Evolutionary conservation across 163 green algal genomes (phyloP).

Genomic region (Smithsoniella earleae): DNA sequence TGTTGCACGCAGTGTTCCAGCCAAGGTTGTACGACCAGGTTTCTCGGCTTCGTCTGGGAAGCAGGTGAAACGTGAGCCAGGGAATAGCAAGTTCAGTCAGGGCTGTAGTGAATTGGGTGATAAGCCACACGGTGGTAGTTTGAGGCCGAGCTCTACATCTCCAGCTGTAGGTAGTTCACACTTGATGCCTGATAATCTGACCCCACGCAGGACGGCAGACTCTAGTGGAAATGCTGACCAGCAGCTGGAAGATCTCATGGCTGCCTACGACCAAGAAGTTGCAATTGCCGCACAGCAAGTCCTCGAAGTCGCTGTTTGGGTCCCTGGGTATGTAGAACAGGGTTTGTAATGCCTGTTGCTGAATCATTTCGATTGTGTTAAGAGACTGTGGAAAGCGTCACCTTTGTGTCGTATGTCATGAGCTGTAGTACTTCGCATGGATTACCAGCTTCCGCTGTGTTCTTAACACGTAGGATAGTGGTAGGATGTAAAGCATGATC

Average conservation of each 20-base stretch:
- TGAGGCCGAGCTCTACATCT: too few relatives aligned
- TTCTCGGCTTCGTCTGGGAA: not conserved
- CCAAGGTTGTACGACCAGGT: not conserved
- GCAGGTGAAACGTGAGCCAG: not conserved
- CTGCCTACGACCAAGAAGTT: not conserved
- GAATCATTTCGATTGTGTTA: not conserved
- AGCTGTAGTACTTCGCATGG: too few relatives aligned
- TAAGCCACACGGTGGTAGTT: not conserved
- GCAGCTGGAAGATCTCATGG: constrained; percentile 9
- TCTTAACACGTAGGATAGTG: too few relatives aligned
- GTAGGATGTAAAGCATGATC: not conserved
- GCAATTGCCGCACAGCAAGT: not conserved
- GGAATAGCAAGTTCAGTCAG: too few relatives aligned
- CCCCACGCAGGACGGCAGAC: too few relatives aligned
- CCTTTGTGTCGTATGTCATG: too few relatives aligned
- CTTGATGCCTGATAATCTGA: too few relatives aligned
- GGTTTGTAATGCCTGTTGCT: not conserved
- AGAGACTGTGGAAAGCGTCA: too few relatives aligned
- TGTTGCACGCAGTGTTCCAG: not conserved
- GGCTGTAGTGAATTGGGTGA: too few relatives aligned
- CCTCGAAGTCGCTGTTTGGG: not conserved
- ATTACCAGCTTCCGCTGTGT: not conserved
- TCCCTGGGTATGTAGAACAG: not conserved
- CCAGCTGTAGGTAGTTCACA: too few relatives aligned
- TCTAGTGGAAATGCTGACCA: too few relatives aligned